Evolutionary conservation across 306 rosid species (phyloP), one percentile per base, ranked within the genome.

Genomic region (Pyrus pyrifolia): DNA sequence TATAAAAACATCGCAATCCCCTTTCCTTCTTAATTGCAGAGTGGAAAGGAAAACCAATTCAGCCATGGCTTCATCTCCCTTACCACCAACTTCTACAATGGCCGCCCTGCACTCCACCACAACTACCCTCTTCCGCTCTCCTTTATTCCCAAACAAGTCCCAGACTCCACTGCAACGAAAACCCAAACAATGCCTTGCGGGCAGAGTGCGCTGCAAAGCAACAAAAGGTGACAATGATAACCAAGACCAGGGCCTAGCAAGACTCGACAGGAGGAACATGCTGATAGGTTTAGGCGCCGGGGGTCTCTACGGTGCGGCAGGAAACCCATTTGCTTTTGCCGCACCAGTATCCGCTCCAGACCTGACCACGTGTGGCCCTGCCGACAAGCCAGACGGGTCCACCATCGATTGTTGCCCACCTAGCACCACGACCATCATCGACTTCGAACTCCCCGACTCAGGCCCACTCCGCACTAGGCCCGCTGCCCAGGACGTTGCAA

Each of bases 351-450:
- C 87, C 0, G 52, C 83, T 4, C 98, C 93, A 0, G 87, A 93
- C 21, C 46, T 89, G 0, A 44, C 72, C 40, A 69, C 52, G 0
- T 93, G 96, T 30, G 91, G 88, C 3, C 70, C 85, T 15, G 71
- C 91, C 0, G 90, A 89, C 46, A 73, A 91, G 4, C 89, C 96
- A 0, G 4, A 8, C 0, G 87, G 86, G 0, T 71, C 87, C 19
- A 75, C 71, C 23, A 78, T 71, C 2, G 75, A 89, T 21, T 93
- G 98, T 73, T 91, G 98, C 67, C 96, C 98, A 2, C 95, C 96
- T 38, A 11, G 11, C 7, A 38, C 89, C 62, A 18, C 81, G 25
- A 76, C 75, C 0, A 86, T 85, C 53, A 12, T 86, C 4, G 95
- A 91, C 67, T 93, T 79, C 80, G 70, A 35, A 8, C 69, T 77